phyloP scores from a whole-genome alignment of 768 basidiomycete species.

The Phylloporus sp. region DNA sequence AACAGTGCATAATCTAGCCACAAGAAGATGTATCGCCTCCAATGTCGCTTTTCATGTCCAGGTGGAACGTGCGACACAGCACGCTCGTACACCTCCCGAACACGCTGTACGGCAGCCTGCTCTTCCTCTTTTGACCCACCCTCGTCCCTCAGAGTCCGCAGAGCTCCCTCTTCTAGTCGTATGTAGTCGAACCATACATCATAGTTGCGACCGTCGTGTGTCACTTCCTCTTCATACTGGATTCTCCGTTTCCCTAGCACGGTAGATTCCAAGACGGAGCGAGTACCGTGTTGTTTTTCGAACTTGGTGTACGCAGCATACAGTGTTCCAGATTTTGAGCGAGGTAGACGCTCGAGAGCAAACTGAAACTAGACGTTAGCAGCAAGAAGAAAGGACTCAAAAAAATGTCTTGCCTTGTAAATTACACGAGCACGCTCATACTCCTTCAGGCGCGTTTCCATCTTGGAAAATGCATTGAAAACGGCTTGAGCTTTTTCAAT shows the following conservation, averaged over 20 bases:
- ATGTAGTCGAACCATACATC: conserved; percentile 99
- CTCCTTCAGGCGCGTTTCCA: conserved; percentile 96
- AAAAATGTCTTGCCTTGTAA: conserved; percentile 71
- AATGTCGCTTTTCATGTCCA: conserved; percentile 87
- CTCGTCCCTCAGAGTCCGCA: conserved; percentile 68
- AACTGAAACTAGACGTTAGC: conserved; percentile 50
- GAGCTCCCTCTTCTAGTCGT: conserved; percentile 86
- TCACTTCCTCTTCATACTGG: conserved; percentile 95
- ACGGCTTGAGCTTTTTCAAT: conserved; percentile 89
- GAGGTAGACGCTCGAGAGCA: conserved; percentile 87
- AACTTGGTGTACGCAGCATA: conserved; percentile 96
- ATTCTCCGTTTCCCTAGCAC: conserved; percentile 97
- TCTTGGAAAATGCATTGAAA: conserved; percentile 90
- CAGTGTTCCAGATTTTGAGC: conserved; percentile 83
- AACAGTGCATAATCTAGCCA: conserved; percentile 97
- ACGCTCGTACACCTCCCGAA: conserved; percentile 92
- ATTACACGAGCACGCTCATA: conserved; percentile 95
- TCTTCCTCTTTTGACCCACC: conserved; percentile 71
- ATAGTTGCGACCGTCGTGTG: conserved; percentile 90
- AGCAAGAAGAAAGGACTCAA: not conserved
- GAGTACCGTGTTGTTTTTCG: conserved; percentile 95
- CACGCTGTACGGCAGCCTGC: conserved; percentile 55
- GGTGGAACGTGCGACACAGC: conserved; percentile 96
- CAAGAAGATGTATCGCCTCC: conserved; percentile 85
- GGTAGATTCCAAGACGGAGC: conserved; percentile 84